Evolutionary conservation across 2,329 filamentous ascomycete species (phyloP), one percentile per base, ranked within the genome.

Genomic region (Fusarium verrucosum): DNA sequence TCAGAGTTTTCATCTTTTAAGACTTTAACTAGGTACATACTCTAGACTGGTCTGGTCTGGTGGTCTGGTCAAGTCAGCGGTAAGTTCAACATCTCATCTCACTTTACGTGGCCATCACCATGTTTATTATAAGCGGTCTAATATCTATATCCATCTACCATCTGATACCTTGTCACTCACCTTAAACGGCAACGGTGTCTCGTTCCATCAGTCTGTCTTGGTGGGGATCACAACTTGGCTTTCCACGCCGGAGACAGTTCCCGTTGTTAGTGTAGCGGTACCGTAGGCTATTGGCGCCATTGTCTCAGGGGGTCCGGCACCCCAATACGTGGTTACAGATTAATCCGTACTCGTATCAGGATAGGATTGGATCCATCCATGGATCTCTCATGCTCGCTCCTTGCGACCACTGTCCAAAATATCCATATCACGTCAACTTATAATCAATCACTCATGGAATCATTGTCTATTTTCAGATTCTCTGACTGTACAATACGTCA

Each of bases 191-290:
- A 46, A 49, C 35, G 55, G 42, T 25, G 20, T 10, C 32, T 10
- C 32, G 44, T 43, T 40, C 56, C 56, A 47, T 50, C 33, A 60
- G 51, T 26, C 36, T 44, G 58, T 65, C 49, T 50, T 20, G 47
- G 64, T 40, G 58, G 46, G 49, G 44, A 35, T 47, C 41, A 35
- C 23, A 60, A 63, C 52, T 65, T 67, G 67, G 59, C 57, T 62
- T 69, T 68, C 64, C 52, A 33, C 57, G 22, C 49, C 66, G 69
- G 69, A 71, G 59, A 69, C 62, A 51, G 65, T 57, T 68, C 69
- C 67, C 69, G 69, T 66, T 57, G 62, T 62, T 67, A 65, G 66
- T 65, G 68, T 60, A 69, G 65, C 57, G 62, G 59, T 60, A 56
- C 56, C 47, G 51, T 52, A 69, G 50, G 43, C 54, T 42, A 66